Conservation (phyloP, 116 monocot genomes). For the Iris pallida region DNA sequence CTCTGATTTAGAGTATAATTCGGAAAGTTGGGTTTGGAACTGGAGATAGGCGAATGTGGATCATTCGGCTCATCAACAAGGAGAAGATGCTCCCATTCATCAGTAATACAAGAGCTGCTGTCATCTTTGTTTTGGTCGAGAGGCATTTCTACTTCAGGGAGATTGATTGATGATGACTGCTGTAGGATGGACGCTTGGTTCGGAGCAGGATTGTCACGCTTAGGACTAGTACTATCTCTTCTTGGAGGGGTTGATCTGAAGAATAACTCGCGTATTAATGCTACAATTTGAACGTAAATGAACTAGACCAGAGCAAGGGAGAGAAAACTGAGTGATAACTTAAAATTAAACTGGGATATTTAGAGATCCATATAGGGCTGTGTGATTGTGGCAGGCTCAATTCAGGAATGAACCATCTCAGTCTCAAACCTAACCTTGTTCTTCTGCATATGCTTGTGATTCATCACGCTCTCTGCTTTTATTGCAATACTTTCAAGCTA, state of each 20-base stretch:
- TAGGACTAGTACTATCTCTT: slow-evolving; percentile 9
- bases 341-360: too few species aligned
- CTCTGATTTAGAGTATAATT: slow-evolving; percentile 8
- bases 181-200: slow-evolving; percentile 8
- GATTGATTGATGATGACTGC: slow-evolving; percentile 18
- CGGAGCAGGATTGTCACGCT: neutral
- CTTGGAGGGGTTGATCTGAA: slow-evolving; percentile 40
- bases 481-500: too few species aligned
- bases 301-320: neutral
- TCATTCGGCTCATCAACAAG: slow-evolving; percentile 44
- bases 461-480: too few species aligned
- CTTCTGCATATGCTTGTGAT: too few species aligned
- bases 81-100: slow-evolving; percentile 71
- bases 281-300: neutral
- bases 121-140: slow-evolving; percentile 19
- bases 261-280: too few species aligned
- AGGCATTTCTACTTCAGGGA: slow-evolving; percentile 12
- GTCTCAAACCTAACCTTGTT: too few species aligned
- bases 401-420: too few species aligned
- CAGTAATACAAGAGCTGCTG: slow-evolving; percentile 22
- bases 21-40: slow-evolving; percentile 15
- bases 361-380: too few species aligned
- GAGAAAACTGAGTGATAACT: neutral
- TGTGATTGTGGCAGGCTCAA: too few species aligned
- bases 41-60: slow-evolving; percentile 7